These are phyloP conservation scores for Starmerella bombicola DNA, from an alignment of 805 yeast genomes.

Conservation along the genomic window DNA sequence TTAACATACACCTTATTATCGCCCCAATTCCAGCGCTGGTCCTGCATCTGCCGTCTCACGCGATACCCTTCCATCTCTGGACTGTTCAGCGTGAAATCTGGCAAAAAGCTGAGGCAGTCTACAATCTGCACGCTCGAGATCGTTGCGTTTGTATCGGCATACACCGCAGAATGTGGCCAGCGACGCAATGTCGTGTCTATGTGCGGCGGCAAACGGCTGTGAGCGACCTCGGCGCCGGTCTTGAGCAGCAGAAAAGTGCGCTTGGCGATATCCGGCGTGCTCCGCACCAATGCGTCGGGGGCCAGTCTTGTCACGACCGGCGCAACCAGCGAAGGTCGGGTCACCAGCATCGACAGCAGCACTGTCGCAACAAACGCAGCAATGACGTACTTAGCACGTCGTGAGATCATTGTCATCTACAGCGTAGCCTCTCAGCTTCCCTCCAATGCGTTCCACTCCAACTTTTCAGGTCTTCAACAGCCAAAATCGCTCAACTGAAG, in stretches of 20 bases:
- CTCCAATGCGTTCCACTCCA: no score
- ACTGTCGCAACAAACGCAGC: neutral
- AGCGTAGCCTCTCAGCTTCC: no score
- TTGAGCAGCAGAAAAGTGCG: conserved; percentile 28
- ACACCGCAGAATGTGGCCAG: conserved; percentile 27
- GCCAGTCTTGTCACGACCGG: neutral
- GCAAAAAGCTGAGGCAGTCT: conserved; percentile 25
- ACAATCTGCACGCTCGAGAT: conserved; percentile 28
- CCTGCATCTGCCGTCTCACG: conserved; percentile 20
- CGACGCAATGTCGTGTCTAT: conserved; percentile 27
- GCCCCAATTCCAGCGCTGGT: conserved; percentile 21
- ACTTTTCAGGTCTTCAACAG: no score
- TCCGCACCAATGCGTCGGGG: neutral
- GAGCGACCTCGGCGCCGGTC: conserved; percentile 29
- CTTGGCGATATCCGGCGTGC: conserved; percentile 1
- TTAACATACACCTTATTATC: conserved; percentile 7
- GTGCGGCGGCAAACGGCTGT: conserved; percentile 31
- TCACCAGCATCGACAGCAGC: neutral
- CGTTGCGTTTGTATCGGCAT: conserved; percentile 28
- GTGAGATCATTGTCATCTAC: neutral
- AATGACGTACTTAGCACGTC: neutral
- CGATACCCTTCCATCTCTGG: conserved; percentile 24
- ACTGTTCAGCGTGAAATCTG: conserved; percentile 20
- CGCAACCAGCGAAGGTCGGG: neutral
- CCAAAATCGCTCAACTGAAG: no score